Percentiles rank a stretch among this genome's conserved stretches.
Evolutionary conservation across 495 filamentous ascomycete species (phyloP).

Genomic region (Alectoria sarmentosa): DNA sequence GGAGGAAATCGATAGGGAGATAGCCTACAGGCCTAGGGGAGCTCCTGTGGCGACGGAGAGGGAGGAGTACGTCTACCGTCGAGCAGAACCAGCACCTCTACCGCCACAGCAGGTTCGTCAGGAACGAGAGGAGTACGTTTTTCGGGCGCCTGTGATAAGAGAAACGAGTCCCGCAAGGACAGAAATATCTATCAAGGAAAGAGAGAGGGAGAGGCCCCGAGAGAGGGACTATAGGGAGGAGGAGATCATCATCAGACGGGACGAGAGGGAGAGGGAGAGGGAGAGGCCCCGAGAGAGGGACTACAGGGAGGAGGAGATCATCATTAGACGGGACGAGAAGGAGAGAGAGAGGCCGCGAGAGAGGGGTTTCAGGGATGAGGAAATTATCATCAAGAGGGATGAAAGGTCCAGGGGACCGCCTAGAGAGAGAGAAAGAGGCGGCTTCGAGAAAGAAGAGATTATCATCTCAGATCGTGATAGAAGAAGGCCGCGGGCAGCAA

Average conservation of each 20-base stretch:
- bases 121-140: conserved; percentile 26
- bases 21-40: conserved; percentile 22
- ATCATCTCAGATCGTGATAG: conserved; percentile 26
- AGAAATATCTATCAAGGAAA: conserved; percentile 27
- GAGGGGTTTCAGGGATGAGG: conserved; percentile 26
- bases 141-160: conserved; percentile 19
- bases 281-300: conserved; percentile 18
- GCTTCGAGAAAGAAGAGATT: conserved; percentile 28
- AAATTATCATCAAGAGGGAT: conserved; percentile 29
- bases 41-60: conserved; percentile 21
- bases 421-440: conserved; percentile 22
- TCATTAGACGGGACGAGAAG: conserved; percentile 14
- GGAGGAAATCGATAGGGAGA: conserved; percentile 24
- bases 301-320: conserved; percentile 23
- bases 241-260: conserved; percentile 11
- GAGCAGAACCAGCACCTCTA: conserved; percentile 18
- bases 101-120: conserved; percentile 17
- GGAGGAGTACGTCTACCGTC: conserved; percentile 24
- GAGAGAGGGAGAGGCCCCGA: conserved; percentile 18
- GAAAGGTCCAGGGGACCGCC: conserved; percentile 24
- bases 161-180: conserved; percentile 27
- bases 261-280: conserved; percentile 21
- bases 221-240: conserved; percentile 24
- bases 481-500: conserved; percentile 26
- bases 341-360: conserved; percentile 14